Conservation (phyloP, 345 rosid species). For the Conringia planisiliqua region DNA sequence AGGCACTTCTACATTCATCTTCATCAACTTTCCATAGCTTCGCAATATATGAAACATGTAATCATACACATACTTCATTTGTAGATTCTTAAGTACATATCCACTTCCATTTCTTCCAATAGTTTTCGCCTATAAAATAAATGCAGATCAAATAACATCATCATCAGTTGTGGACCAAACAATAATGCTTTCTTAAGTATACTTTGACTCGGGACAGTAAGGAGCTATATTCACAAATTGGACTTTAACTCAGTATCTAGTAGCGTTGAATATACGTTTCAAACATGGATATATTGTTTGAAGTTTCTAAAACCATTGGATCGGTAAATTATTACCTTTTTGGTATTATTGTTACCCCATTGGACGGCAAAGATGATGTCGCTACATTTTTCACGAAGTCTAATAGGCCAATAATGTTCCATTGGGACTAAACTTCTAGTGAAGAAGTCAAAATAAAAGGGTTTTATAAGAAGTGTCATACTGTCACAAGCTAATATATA, state of each 20-base stretch:
- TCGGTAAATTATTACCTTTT: slow-evolving; percentile 22
- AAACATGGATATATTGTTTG: background rate
- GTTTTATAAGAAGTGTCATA: slow-evolving; percentile 35
- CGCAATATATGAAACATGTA: slow-evolving; percentile 48
- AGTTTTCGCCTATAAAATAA: slow-evolving; percentile 30
- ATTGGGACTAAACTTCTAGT: slow-evolving; percentile 42
- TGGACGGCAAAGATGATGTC: slow-evolving; percentile 46
- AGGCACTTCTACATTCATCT: slow-evolving; percentile 37
- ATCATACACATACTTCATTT: slow-evolving; percentile 47
- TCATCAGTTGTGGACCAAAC: background rate
- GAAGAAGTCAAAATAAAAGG: slow-evolving; percentile 44
- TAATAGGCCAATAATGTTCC: slow-evolving; percentile 54
- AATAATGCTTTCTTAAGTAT: no score
- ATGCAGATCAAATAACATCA: background rate
- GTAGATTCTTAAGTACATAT: slow-evolving; percentile 33
- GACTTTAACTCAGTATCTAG: no score
- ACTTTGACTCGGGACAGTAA: no score
- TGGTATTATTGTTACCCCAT: slow-evolving; percentile 49
- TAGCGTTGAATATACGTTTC: no score
- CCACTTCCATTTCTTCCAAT: slow-evolving; percentile 42
- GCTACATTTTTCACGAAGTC: slow-evolving; percentile 31
- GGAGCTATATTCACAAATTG: no score
- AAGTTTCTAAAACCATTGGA: background rate
- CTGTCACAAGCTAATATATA: slow-evolving; percentile 50
- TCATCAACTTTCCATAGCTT: slow-evolving; percentile 43